Percentiles rank a stretch among this genome's conserved stretches.
Evolutionary conservation across 768 basidiomycete species (phyloP).

Genomic region (Chalciporus piperatus): DNA sequence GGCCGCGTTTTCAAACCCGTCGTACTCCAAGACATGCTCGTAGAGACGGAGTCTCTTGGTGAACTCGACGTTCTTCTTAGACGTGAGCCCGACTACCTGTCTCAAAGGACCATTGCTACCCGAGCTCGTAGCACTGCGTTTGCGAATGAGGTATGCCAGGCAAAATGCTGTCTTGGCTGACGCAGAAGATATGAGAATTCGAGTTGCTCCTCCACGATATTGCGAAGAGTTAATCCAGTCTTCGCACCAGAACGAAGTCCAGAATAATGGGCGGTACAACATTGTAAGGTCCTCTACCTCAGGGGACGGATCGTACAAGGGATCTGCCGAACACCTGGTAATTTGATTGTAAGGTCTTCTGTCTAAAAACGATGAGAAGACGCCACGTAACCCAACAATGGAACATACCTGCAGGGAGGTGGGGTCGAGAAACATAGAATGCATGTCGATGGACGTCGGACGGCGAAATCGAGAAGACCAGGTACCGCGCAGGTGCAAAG

Average conservation of each 20-base stretch:
- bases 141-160: constrained; percentile 56
- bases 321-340: constrained; percentile 54
- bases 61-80: constrained; percentile 51
- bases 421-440: constrained; percentile 58
- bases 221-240: constrained; percentile 57
- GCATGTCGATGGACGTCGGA: constrained; percentile 49
- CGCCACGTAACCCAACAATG: neutral
- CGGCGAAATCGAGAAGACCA: constrained; percentile 50
- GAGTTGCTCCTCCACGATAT: constrained; percentile 47
- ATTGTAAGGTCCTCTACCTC: constrained; percentile 59
- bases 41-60: constrained; percentile 55
- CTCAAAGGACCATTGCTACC: constrained; percentile 11
- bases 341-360: constrained; percentile 69
- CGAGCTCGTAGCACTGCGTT: constrained; percentile 33
- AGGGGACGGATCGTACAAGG: constrained; percentile 48
- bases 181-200: constrained; percentile 62
- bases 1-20: constrained; percentile 35
- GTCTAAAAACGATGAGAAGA: constrained; percentile 37
- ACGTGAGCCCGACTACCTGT: constrained; percentile 60
- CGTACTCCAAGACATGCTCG: constrained; percentile 55
- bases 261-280: constrained; percentile 71
- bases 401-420: constrained; percentile 53
- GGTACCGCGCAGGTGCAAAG: constrained; percentile 56
- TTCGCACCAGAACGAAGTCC: constrained; percentile 76
- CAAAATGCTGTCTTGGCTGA: constrained; percentile 74